A percentile compares a stretch with the other conserved stretches of the same genome.
These are phyloP conservation scores for Parascedosporium putredinis DNA, from an alignment of 2,329 filamentous ascomycete species.

Conservation along the genomic window DNA sequence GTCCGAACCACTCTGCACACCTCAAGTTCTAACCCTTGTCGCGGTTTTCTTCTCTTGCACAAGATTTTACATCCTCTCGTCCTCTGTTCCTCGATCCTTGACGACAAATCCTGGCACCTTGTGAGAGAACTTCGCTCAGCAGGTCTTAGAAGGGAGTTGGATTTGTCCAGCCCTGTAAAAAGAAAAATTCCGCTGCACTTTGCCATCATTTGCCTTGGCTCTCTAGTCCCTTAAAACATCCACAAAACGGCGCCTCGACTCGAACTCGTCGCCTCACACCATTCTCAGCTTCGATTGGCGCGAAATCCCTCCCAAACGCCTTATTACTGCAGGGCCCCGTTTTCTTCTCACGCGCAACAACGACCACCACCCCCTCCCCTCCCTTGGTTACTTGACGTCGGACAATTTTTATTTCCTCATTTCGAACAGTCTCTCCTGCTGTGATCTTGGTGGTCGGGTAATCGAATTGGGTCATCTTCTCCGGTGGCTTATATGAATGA, in stretches of 20 bases:
- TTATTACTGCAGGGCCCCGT: neutral
- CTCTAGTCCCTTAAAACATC: neutral
- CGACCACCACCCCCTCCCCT: neutral
- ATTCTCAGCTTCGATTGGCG: conserved; percentile 6
- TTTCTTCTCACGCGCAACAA: neutral
- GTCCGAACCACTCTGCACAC: neutral
- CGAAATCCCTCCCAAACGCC: conserved; percentile 2
- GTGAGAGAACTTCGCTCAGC: no score
- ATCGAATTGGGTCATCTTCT: conserved; percentile 2
- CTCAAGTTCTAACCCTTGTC: neutral
- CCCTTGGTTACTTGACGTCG: neutral
- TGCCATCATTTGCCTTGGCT: no score
- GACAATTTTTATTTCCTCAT: neutral
- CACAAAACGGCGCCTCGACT: neutral
- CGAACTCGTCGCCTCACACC: neutral
- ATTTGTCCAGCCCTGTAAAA: no score
- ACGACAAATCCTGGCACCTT: no score
- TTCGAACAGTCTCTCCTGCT: neutral
- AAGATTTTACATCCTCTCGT: no score
- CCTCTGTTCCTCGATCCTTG: no score
- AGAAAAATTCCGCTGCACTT: no score
- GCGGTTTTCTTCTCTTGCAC: neutral
- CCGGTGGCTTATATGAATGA: neutral
- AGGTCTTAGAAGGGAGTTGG: no score
- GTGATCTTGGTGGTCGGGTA: neutral